These are phyloP conservation scores for Gossypium raimondii DNA, from an alignment of 345 rosid species.

Conservation along the genomic window DNA sequence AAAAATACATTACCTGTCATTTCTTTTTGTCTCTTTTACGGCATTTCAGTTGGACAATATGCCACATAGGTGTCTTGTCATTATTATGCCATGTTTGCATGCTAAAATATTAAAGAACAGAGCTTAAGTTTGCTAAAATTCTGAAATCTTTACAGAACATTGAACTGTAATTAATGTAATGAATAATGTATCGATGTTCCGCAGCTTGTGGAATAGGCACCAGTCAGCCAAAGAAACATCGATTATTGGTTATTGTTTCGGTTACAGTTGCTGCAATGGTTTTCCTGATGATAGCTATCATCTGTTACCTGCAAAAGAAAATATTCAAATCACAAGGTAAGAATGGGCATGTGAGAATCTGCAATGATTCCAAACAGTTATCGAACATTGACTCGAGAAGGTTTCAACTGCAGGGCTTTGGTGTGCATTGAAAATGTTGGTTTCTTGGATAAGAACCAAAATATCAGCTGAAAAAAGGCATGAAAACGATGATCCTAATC, in stretches of 20 bases:
- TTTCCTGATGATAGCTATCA: neutral
- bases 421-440: neutral
- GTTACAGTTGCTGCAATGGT: neutral
- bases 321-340: constrained; percentile 4
- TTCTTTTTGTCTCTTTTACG: too few species aligned
- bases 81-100: too few species aligned
- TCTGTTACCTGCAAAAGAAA: neutral
- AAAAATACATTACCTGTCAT: too few species aligned
- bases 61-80: too few species aligned
- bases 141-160: neutral
- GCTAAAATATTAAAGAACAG: too few species aligned
- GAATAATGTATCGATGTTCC: neutral
- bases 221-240: neutral
- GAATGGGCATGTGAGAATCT: neutral
- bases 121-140: too few species aligned
- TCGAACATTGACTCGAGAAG: neutral
- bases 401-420: neutral
- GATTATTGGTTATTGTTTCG: neutral
- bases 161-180: neutral
- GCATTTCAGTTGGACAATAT: too few species aligned
- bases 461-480: neutral
- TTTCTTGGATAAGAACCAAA: neutral
- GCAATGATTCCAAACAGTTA: neutral
- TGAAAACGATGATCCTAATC: neutral
- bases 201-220: neutral